Evolutionary conservation across 2,329 filamentous ascomycete genomes (phyloP).

Genomic region (Neofusicoccum cordaticola): DNA sequence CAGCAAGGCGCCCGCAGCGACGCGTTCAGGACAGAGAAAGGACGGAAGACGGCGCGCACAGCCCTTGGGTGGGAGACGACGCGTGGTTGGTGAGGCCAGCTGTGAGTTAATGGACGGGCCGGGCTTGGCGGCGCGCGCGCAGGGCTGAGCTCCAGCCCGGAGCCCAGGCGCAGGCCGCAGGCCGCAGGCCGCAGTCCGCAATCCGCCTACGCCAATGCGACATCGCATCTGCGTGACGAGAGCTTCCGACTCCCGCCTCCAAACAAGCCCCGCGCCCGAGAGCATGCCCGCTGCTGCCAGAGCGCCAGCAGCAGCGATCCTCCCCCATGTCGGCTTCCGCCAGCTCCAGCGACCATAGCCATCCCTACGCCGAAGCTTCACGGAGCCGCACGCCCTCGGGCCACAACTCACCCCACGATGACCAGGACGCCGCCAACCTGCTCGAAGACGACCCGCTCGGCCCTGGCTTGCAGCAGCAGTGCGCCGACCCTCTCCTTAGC

Average conservation of each 20-base stretch:
- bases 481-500: background rate
- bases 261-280: background rate
- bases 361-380: constrained; percentile 42
- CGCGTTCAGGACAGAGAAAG: background rate
- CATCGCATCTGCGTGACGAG: background rate
- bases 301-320: background rate
- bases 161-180: too few species aligned
- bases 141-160: constrained; percentile 2
- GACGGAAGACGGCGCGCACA: background rate
- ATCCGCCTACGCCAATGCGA: background rate
- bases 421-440: constrained; percentile 50
- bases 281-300: constrained; percentile 6
- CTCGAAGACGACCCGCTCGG: constrained; percentile 58
- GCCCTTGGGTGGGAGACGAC: background rate
- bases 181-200: too few species aligned
- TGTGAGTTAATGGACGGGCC: background rate
- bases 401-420: constrained; percentile 36
- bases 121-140: constrained; percentile 8
- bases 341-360: constrained; percentile 1
- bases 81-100: background rate
- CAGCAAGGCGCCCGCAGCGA: background rate
- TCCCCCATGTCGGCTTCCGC: background rate
- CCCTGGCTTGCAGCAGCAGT: constrained; percentile 17
- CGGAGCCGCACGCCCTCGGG: constrained; percentile 40
- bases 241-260: background rate